Conservation (phyloP, 306 rosid species). For the Gleditsia sinensis region DNA sequence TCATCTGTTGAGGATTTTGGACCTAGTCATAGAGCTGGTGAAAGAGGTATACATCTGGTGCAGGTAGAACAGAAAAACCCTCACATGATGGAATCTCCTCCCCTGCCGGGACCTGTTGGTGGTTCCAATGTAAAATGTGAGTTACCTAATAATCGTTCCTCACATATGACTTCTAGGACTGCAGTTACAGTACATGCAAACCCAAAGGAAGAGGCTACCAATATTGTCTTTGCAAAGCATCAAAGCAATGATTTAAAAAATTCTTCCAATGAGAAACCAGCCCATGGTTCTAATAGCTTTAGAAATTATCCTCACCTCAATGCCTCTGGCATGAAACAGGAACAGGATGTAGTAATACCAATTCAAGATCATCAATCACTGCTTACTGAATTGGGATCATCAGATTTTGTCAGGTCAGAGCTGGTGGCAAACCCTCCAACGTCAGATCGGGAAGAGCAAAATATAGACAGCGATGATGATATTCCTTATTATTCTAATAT, state of each 20-base stretch:
- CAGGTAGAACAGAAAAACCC: constrained; percentile 48
- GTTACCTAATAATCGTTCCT: constrained; percentile 39
- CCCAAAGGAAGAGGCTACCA: constrained; percentile 46
- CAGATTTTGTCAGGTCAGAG: constrained; percentile 43
- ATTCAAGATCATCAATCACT: background rate
- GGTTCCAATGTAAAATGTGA: constrained; percentile 45
- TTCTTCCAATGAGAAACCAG: constrained; percentile 37
- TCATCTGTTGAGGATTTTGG: constrained; percentile 50
- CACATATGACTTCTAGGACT: constrained; percentile 40
- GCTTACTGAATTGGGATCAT: background rate
- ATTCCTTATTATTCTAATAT: background rate
- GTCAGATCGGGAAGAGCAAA: constrained; percentile 26
- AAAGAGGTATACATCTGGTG: constrained; percentile 41
- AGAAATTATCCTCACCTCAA: background rate
- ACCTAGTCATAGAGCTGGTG: constrained; percentile 41
- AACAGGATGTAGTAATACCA: background rate
- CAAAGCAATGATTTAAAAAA: constrained; percentile 38
- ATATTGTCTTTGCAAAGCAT: constrained; percentile 37
- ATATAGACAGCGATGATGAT: background rate
- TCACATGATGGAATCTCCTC: constrained; percentile 45
- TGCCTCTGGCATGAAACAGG: background rate
- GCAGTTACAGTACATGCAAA: constrained; percentile 42
- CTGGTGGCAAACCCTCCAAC: constrained; percentile 40
- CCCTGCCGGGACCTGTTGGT: constrained; percentile 41
- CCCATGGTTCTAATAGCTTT: background rate